Conservation (phyloP, 768 basidiomycete genomes). For the Rhizopogon vesiculosus region DNA sequence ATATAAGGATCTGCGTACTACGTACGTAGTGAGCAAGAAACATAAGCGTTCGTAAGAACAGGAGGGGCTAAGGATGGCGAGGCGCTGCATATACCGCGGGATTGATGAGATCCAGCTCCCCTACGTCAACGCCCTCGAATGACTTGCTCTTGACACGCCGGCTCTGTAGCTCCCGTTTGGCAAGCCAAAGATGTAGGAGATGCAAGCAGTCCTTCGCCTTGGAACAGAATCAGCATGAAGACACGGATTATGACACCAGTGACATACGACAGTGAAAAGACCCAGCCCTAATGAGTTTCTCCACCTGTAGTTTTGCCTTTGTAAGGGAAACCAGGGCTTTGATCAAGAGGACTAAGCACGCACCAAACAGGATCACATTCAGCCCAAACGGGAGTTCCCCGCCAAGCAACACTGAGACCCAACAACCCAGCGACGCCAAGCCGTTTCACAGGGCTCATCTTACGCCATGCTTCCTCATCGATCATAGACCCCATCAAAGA, state of each 20-base stretch:
- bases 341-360: not conserved
- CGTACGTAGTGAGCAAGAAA: not conserved
- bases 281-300: slow-evolving; percentile 67
- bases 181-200: slow-evolving; percentile 63
- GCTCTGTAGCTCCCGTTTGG: slow-evolving; percentile 67
- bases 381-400: slow-evolving; percentile 58
- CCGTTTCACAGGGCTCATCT: slow-evolving; percentile 17
- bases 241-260: not conserved
- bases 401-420: slow-evolving; percentile 44
- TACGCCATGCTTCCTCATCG: slow-evolving; percentile 6
- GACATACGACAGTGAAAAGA: slow-evolving; percentile 57
- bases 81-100: slow-evolving; percentile 14
- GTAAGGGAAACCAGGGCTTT: not conserved
- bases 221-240: not conserved
- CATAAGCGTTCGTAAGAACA: not conserved
- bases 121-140: slow-evolving; percentile 68
- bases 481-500: slow-evolving; percentile 15
- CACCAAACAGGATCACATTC: slow-evolving; percentile 74
- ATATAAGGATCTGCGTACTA: not conserved
- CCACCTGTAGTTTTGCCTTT: slow-evolving; percentile 38
- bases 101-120: slow-evolving; percentile 61
- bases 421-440: slow-evolving; percentile 26
- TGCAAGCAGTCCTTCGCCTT: slow-evolving; percentile 68
- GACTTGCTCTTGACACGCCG: slow-evolving; percentile 64
- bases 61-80: not conserved